phyloP scores from a whole-genome alignment of 2,329 filamentous ascomycete species.

The Monosporascus sp. region DNA sequence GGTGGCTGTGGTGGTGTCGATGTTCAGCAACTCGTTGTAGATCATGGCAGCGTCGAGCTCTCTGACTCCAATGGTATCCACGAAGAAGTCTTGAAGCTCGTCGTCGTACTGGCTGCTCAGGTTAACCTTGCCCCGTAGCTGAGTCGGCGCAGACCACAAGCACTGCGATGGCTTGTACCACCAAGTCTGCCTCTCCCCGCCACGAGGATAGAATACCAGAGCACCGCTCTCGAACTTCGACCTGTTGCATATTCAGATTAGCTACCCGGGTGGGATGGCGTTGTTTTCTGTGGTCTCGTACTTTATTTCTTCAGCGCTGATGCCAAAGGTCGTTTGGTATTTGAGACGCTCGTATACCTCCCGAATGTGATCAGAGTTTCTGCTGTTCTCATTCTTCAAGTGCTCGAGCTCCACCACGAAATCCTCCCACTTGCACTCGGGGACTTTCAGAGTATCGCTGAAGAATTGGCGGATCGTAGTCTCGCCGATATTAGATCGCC shows the following conservation, averaged over 20 bases:
- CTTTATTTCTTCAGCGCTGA: neutral
- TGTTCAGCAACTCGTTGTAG: conserved; percentile 6
- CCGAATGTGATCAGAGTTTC: neutral
- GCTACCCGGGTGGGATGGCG: neutral
- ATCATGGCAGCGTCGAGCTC: conserved; percentile 4
- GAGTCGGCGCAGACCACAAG: conserved; percentile 28
- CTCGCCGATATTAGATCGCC: neutral
- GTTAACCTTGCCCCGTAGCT: conserved; percentile 19
- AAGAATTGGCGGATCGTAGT: conserved; percentile 1
- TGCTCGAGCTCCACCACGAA: neutral
- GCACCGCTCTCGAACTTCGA: conserved; percentile 5
- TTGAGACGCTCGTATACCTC: neutral
- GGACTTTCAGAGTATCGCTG: neutral
- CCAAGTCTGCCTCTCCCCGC: neutral
- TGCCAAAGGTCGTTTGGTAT: neutral
- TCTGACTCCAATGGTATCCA: conserved; percentile 1
- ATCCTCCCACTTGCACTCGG: neutral
- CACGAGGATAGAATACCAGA: conserved; percentile 7
- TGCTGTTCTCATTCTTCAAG: neutral
- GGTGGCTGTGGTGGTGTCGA: neutral
- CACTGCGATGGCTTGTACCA: conserved; percentile 27
- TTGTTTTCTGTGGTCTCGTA: neutral
- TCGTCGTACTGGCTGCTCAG: conserved; percentile 12
- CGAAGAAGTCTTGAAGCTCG: conserved; percentile 2
- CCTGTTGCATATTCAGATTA: conserved; percentile 2